Evolutionary conservation across 2,329 filamentous ascomycete species (phyloP), one percentile per base, ranked within the genome.

Genomic region (Colletotrichum liaoningense): DNA sequence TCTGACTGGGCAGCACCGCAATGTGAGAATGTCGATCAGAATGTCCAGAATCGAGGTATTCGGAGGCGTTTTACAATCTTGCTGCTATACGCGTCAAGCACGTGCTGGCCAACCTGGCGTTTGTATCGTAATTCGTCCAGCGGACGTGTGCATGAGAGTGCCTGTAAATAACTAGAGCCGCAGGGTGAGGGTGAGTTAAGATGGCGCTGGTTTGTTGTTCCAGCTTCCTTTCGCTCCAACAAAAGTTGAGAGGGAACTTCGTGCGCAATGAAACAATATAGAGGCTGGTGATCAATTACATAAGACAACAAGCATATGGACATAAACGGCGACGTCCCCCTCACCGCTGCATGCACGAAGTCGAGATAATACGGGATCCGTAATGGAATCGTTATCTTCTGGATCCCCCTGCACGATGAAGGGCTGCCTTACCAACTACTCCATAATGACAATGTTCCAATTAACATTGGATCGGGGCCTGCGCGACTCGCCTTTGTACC

Each of bases 221-320:
- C 38, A 42, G 14, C 16, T 42, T 42, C 16, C n/a, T 24, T 42
- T 16, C 7, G 26, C 16, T 26, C 57, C 6, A 8, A 14, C 24
- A n/a, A n/a, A 42, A 33, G 57, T 26, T 14, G 14, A 28, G 33
- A 30, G 28, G 55, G 26, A 58, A 60, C 38, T 33, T 60, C 33
- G 57, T 42, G 33, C 57, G 24, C 35, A n/a, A 42, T 60, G 57
- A 60, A 26, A 54, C 22, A 64, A 49, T 7, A 9, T 7, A 49
- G 28, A 54, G 52, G 46, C 52, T 26, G 60, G 33, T 38, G 28
- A n/a, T 63, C 62, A 55, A 63, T 63, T 63, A 63, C 62, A 55
- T 63, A 63, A 63, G 62, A 14, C 28, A 16, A 42, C 26, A 26
- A 63, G 19, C 33, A 30, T 33, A 49, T n/a, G 14, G 14, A 42